Evolutionary conservation across 1,284 basidiomycete species (phyloP).

Genomic region (Cerrena zonata): DNA sequence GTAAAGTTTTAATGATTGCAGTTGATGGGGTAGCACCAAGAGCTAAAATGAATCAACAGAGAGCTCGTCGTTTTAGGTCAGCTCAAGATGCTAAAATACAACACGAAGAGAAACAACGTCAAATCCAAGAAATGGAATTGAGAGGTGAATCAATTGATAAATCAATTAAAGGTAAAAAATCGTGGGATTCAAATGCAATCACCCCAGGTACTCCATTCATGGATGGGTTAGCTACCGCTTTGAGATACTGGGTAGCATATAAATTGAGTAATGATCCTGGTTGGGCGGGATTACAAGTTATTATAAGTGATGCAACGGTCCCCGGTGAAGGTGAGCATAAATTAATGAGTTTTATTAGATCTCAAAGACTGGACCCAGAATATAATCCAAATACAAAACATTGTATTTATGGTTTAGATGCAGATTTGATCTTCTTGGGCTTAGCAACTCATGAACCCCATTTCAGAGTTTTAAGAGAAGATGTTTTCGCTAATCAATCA

Average conservation of each 20-base stretch:
- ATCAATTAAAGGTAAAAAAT: constrained; percentile 86
- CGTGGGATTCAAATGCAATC: constrained; percentile 98
- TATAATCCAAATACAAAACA: constrained; percentile 93
- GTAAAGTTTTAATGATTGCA: constrained; percentile 96
- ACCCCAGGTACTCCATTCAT: constrained; percentile 97
- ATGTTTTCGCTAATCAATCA: constrained; percentile 98
- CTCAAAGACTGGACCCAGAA: constrained; percentile 88
- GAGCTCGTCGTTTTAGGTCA: constrained; percentile 88
- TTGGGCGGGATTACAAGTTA: constrained; percentile 88
- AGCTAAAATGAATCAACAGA: constrained; percentile 99
- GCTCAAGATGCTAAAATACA: constrained; percentile 88
- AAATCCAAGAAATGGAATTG: constrained; percentile 84
- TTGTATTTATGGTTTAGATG: constrained; percentile 96
- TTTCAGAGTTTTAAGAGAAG: constrained; percentile 94
- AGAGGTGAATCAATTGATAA: constrained; percentile 84
- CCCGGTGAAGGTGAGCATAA: constrained; percentile 99
- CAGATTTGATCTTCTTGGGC: constrained; percentile 97
- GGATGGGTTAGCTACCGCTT: constrained; percentile 82
- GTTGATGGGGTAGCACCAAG: constrained; percentile 97
- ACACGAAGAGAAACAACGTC: no score
- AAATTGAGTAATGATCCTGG: constrained; percentile 92
- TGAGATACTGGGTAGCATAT: constrained; percentile 95
- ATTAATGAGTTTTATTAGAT: constrained; percentile 98
- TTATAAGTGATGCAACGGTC: constrained; percentile 96
- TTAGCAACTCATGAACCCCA: constrained; percentile 97